These are phyloP conservation scores for Coemansia sp. DNA, from an alignment of 192 early-diverging fungal species.

Conservation along the genomic window DNA sequence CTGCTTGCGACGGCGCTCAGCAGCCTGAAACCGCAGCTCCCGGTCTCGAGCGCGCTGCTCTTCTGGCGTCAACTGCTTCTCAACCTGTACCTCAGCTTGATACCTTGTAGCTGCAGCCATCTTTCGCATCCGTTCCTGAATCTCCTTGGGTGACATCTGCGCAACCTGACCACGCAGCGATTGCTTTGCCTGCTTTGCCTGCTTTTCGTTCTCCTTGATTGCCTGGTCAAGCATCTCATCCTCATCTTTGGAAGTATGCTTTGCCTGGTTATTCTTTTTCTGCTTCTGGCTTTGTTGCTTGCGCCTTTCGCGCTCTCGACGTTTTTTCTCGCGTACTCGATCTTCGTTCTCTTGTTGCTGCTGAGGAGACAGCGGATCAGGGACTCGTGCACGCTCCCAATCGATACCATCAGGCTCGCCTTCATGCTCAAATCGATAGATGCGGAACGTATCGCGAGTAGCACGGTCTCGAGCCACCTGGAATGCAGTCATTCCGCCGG, in stretches of 20 bases:
- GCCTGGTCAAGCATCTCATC: constrained; percentile 15
- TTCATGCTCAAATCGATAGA: constrained; percentile 32
- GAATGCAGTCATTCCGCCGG: constrained; percentile 33
- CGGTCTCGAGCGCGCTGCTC: constrained; percentile 26
- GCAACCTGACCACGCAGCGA: neutral
- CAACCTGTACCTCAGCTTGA: neutral
- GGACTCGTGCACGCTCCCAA: constrained; percentile 37
- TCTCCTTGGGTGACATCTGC: constrained; percentile 14
- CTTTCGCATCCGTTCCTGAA: constrained; percentile 19
- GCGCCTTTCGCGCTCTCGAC: constrained; percentile 9
- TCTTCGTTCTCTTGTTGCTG: constrained; percentile 21
- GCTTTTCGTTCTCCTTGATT: constrained; percentile 6
- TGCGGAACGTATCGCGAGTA: constrained; percentile 27
- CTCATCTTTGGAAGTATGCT: constrained; percentile 7
- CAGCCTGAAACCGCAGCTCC: constrained; percentile 37
- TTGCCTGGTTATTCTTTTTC: constrained; percentile 5
- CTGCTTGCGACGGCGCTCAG: constrained; percentile 19
- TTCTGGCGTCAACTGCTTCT: constrained; percentile 10
- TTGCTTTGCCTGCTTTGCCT: neutral
- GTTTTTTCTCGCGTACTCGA: constrained; percentile 16
- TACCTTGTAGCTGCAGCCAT: constrained; percentile 10
- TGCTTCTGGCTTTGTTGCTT: constrained; percentile 8
- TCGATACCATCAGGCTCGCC: constrained; percentile 32
- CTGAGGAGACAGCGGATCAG: constrained; percentile 21
- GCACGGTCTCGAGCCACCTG: constrained; percentile 27